These are phyloP conservation scores for Podospora bellae-mahoneyi DNA, from an alignment of 495 filamentous ascomycete genomes.

Conservation along the genomic window DNA sequence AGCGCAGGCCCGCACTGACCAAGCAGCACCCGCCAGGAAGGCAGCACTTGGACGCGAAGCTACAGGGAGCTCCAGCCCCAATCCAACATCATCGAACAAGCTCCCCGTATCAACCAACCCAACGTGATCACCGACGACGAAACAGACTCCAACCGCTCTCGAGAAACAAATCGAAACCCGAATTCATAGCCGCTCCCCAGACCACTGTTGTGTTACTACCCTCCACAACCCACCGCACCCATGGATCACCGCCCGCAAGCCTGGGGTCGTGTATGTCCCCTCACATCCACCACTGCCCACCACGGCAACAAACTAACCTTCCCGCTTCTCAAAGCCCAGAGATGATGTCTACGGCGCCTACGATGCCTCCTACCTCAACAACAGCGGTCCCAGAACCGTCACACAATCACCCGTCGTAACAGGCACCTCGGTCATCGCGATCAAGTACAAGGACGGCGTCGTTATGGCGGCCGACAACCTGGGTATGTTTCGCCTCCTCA, in stretches of 20 bases:
- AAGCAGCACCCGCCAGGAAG: constrained; percentile 23
- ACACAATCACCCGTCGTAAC: constrained; percentile 91
- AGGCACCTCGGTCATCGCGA: constrained; percentile 87
- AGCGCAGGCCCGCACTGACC: constrained; percentile 21
- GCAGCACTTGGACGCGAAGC: constrained; percentile 43
- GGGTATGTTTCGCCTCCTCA: constrained; percentile 49
- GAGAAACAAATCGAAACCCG: not conserved
- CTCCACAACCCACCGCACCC: constrained; percentile 15
- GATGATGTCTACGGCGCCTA: constrained; percentile 95
- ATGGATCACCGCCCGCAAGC: constrained; percentile 97
- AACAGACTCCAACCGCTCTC: not conserved
- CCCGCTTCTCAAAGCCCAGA: constrained; percentile 61
- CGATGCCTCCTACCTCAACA: constrained; percentile 75
- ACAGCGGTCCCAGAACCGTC: constrained; percentile 67
- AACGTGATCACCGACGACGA: constrained; percentile 11
- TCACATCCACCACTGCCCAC: constrained; percentile 12
- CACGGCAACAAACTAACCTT: constrained; percentile 12
- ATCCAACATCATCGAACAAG: constrained; percentile 27
- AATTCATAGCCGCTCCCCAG: constrained; percentile 12
- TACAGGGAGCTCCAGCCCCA: constrained; percentile 32
- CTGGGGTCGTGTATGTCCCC: constrained; percentile 82
- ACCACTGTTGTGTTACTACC: constrained; percentile 12
- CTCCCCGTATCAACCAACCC: constrained; percentile 5
- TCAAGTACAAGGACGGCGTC: constrained; percentile 94
- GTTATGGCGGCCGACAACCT: constrained; percentile 96